Evolutionary conservation across 257 asterid genomes (phyloP).

Genomic region (Ajuga chamaepitys): DNA sequence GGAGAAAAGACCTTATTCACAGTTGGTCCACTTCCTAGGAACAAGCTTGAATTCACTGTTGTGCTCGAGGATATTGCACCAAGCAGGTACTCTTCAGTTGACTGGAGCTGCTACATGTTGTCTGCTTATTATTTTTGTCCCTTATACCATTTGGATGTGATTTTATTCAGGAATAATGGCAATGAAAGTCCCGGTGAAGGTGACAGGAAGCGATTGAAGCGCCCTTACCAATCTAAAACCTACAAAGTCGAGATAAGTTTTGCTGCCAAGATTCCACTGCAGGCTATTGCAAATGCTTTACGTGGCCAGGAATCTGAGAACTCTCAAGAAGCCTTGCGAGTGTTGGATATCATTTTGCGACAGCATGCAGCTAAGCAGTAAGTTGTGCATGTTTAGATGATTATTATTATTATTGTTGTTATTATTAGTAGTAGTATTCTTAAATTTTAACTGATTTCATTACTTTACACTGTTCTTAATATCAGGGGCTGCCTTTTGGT

Average conservation of each 20-base stretch:
- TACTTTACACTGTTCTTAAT: conserved; percentile 2
- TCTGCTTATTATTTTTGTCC: not conserved
- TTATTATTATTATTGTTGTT: not conserved
- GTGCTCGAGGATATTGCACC: conserved; percentile 70
- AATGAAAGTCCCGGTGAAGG: conserved; percentile 42
- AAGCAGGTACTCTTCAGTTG: conserved; percentile 36
- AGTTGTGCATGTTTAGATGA: conserved; percentile 17
- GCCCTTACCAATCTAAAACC: conserved; percentile 63
- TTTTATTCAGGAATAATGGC: conserved; percentile 54
- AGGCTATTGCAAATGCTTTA: conserved; percentile 70
- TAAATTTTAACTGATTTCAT: not conserved
- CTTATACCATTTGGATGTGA: not conserved
- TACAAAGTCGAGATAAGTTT: conserved; percentile 73
- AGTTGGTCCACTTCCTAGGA: conserved; percentile 70
- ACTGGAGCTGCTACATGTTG: not conserved
- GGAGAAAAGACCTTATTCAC: conserved; percentile 89
- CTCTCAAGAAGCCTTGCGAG: conserved; percentile 78
- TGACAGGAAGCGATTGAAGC: conserved; percentile 53
- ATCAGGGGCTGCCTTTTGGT: conserved; percentile 80
- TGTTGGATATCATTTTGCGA: conserved; percentile 72
- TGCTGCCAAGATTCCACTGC: conserved; percentile 80
- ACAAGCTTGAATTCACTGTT: conserved; percentile 73
- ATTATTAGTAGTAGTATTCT: too few species aligned
- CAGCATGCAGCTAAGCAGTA: conserved; percentile 94
- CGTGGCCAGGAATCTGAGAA: conserved; percentile 87